Evolutionary conservation across 2,329 filamentous ascomycete genomes (phyloP).

Genomic region (Thielaviopsis cerberus): DNA sequence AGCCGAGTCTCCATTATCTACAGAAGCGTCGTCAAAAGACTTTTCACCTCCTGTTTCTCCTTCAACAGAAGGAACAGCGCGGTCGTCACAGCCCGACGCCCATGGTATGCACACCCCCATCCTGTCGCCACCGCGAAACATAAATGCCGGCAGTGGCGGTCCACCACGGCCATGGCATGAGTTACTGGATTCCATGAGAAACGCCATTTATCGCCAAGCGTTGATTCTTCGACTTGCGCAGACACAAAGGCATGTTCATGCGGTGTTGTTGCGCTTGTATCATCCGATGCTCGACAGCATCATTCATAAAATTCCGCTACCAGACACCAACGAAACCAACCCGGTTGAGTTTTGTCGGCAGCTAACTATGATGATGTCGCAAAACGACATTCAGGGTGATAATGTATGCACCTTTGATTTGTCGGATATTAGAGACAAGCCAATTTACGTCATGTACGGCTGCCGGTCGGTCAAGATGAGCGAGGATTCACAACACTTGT

Average conservation of each 20-base stretch:
- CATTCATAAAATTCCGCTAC: neutral
- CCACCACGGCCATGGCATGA: neutral
- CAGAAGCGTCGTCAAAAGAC: neutral
- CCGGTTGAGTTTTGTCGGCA: neutral
- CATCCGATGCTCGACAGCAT: neutral
- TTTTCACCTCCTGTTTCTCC: neutral
- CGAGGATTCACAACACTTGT: neutral
- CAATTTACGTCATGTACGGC: neutral
- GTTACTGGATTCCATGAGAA: neutral
- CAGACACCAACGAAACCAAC: neutral
- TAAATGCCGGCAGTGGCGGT: neutral
- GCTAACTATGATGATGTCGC: neutral
- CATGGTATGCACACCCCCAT: neutral
- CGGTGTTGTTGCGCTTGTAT: neutral
- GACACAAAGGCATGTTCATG: neutral
- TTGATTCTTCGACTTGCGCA: neutral
- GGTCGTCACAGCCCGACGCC: neutral
- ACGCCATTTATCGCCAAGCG: neutral
- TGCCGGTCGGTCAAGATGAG: neutral
- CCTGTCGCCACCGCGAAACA: neutral
- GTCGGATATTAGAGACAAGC: neutral
- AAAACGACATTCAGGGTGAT: neutral
- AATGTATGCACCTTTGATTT: neutral
- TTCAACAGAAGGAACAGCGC: neutral
- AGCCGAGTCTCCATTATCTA: neutral